Percentiles rank a stretch among this genome's conserved stretches.
phyloP scores from a whole-genome alignment of 192 early-diverging fungal species.

The Coemansia sp. region DNA sequence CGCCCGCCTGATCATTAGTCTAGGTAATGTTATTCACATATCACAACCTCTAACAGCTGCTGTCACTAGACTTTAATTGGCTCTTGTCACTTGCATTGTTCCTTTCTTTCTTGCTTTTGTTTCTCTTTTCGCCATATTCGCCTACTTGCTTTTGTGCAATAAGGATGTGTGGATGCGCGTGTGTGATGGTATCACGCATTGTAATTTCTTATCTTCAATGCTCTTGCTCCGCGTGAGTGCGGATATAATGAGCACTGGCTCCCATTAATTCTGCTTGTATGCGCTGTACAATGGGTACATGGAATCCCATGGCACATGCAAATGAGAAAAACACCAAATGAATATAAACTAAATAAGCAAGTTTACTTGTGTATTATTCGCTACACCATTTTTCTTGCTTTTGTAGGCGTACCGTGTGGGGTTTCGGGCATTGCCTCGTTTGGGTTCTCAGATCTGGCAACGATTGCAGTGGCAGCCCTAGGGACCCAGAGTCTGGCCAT shows the following conservation, averaged over 20 bases:
- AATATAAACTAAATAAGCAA: background rate
- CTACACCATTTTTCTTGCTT: background rate
- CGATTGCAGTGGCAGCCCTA: constrained; percentile 75
- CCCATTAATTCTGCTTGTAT: too few relatives aligned
- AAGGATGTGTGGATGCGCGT: background rate
- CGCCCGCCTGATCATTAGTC: constrained; percentile 24
- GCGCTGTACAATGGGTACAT: background rate
- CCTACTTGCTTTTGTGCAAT: background rate
- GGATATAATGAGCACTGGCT: too few relatives aligned
- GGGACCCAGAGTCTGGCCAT: constrained; percentile 76
- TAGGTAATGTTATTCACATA: constrained; percentile 24
- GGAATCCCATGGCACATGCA: background rate
- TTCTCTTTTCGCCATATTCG: background rate
- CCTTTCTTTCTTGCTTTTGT: background rate
- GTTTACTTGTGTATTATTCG: background rate
- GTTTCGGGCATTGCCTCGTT: constrained; percentile 50
- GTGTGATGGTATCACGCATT: background rate
- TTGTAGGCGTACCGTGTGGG: constrained; percentile 45
- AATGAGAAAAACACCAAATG: background rate
- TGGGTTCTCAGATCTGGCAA: constrained; percentile 67
- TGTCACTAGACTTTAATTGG: too few relatives aligned
- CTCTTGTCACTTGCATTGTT: too few relatives aligned
- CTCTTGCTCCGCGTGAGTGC: too few relatives aligned
- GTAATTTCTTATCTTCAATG: too few relatives aligned
- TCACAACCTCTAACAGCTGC: too few relatives aligned